Evolutionary conservation across 2,329 filamentous ascomycete genomes (phyloP).

Genomic region (Alternaria sp.): DNA sequence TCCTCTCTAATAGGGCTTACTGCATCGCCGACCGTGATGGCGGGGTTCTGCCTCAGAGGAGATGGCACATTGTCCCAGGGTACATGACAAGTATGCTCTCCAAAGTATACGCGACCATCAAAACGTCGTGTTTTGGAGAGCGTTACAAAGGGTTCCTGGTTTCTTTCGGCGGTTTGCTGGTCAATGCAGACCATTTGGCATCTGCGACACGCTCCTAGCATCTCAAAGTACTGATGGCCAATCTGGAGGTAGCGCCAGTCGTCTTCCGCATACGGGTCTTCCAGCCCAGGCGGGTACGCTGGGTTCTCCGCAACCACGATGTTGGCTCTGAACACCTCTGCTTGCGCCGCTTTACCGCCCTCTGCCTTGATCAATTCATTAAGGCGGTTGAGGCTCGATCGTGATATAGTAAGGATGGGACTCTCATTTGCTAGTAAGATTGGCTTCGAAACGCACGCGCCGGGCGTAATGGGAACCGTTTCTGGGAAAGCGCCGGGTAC

Average conservation of each 20-base stretch:
- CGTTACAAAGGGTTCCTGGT: slow-evolving; percentile 86
- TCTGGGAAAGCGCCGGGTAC: slow-evolving; percentile 64
- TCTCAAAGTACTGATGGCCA: slow-evolving; percentile 68
- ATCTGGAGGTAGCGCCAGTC: slow-evolving; percentile 74
- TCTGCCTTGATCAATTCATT: slow-evolving; percentile 72
- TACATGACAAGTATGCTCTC: slow-evolving; percentile 69
- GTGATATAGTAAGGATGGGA: slow-evolving; percentile 84
- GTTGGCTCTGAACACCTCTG: slow-evolving; percentile 86
- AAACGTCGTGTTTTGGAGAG: slow-evolving; percentile 85
- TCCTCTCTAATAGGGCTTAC: slow-evolving; percentile 41
- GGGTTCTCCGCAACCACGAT: slow-evolving; percentile 70
- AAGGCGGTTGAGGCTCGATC: slow-evolving; percentile 77
- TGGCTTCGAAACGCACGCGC: slow-evolving; percentile 61
- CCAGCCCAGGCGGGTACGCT: slow-evolving; percentile 50
- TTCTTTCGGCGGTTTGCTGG: slow-evolving; percentile 77
- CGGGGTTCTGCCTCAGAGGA: slow-evolving; percentile 41
- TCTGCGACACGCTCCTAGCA: slow-evolving; percentile 82
- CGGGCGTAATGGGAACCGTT: slow-evolving; percentile 50
- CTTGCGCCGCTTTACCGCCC: slow-evolving; percentile 69
- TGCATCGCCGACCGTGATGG: slow-evolving; percentile 48
- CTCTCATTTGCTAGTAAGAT: slow-evolving; percentile 93
- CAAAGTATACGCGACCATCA: slow-evolving; percentile 87
- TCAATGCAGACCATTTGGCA: slow-evolving; percentile 98
- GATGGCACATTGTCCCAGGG: slow-evolving; percentile 28
- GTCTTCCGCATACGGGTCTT: slow-evolving; percentile 79